Evolutionary conservation across 1,284 basidiomycete genomes (phyloP), one percentile per base, ranked within the genome.

Genomic region (Testicularia cyperi): DNA sequence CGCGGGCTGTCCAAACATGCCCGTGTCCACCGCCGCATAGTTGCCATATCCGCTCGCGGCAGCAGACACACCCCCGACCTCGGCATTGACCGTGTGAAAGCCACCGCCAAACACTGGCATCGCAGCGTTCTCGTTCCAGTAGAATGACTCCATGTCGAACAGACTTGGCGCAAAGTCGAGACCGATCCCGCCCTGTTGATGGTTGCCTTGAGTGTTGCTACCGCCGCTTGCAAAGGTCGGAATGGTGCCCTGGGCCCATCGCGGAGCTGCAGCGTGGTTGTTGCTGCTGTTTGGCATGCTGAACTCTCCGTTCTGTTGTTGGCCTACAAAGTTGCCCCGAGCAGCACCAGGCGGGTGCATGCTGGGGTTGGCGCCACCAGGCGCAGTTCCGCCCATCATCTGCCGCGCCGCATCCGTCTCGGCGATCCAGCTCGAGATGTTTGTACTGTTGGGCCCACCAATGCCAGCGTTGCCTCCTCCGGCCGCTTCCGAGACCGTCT

Each of bases 131-230:
- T 69, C 66, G 44, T 69, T 69, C 66, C 66, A 69, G 44, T 63
- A 69, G 36, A 66, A 65, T 20, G 54, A 55, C 36, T 69, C 66
- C 32, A 65, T 56, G 38, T 69, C 66, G 32, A 68, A 68, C 34
- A 65, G 49, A 4, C 56, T 53, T 23, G 63, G 65, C 9, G 63
- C 53, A 13, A 34, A 18, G 30, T 26, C 16, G 25, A 16, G 22
- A 30, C 34, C 22, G 20, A 22, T 23, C 10, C 29, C 29, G 28
- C 18, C n/a, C 14, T 26, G 25, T 14, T 26, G 25, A n/a, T n/a
- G n/a, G n/a, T n/a, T n/a, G n/a, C n/a, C n/a, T 14, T 26, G 25
- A 8, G 8, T 8, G 14, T 26, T 26, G 25, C 8, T 14, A 7
- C 20, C 19, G 8, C 13, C 20, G 18, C 16, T 9, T n/a, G n/a